Evolutionary conservation across 2,329 filamentous ascomycete genomes (phyloP), one percentile per base, ranked within the genome.

Genomic region (Venturia pyrina): DNA sequence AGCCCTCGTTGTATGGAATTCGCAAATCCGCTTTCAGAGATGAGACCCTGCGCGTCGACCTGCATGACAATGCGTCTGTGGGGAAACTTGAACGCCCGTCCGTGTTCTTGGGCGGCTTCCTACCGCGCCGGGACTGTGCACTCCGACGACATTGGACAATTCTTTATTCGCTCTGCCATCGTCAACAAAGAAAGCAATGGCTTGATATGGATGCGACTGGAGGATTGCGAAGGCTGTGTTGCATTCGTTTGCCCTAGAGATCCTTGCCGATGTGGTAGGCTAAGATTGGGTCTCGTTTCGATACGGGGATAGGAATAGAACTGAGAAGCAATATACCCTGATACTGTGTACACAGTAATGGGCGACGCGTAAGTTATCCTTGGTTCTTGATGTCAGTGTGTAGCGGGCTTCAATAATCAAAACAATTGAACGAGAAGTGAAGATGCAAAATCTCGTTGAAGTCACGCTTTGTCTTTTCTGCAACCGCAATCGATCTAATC

Each of bases 11-110:
- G 40, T n/a, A 62, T 43, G 60, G 60, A 43, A 28, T 62, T 34
- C 28, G 40, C n/a, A 44, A 46, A 62, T 62, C n/a, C 43, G 37
- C 34, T 17, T 19, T 2, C 28, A 28, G 28, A 28, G 28, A 28
- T 7, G 60, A 59, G 53, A 59, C 53, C 53, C 53, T 59, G 53
- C 53, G 32, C 53, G 15, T 59, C 19, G 53, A 59, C 60, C 37
- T 62, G 60, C 37, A 43, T 61, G 60, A 62, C 60, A 62, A 32
- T 5, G 28, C 28, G 28, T 28, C 24, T 34, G n/a, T 32, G 24
- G 21, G 50, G 50, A 28, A 28, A 28, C 28, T 28, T 4, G 28
- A 4, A 28, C 28, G 50, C 50, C 50, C 50, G 50, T 2, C 2
- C 37, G 37, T 40, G 37, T 40, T 59, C 32, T 15, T 19, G 50